Percentiles rank a stretch among this genome's conserved stretches.
These are phyloP conservation scores for Osmozyma mogii DNA, from an alignment of 805 yeast genomes.

Conservation along the genomic window DNA sequence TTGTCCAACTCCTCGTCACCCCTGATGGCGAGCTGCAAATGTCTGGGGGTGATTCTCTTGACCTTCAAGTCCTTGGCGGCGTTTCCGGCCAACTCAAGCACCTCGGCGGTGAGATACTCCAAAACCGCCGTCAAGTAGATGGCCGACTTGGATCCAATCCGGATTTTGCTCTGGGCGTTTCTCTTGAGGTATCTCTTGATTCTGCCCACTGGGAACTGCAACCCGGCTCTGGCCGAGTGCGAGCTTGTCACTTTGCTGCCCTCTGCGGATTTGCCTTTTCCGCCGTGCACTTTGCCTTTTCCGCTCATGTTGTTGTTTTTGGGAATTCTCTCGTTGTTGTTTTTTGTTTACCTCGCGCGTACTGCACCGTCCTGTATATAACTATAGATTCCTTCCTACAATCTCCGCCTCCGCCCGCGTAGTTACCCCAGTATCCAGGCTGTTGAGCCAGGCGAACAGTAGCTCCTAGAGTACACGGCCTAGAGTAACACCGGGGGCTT, in stretches of 20 bases:
- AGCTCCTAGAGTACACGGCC: too few species aligned
- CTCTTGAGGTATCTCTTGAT: slow-evolving; percentile 84
- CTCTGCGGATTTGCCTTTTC: slow-evolving; percentile 86
- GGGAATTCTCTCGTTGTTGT: too few species aligned
- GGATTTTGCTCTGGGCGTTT: slow-evolving; percentile 72
- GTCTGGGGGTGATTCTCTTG: slow-evolving; percentile 26
- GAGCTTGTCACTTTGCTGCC: slow-evolving; percentile 68
- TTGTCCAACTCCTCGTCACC: slow-evolving; percentile 26
- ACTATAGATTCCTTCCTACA: too few species aligned
- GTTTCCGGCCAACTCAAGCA: slow-evolving; percentile 25
- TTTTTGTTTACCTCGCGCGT: too few species aligned
- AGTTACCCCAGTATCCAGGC: too few species aligned
- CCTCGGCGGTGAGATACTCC: slow-evolving; percentile 25
- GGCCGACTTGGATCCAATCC: slow-evolving; percentile 86
- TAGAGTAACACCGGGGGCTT: too few species aligned
- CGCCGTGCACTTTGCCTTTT: slow-evolving; percentile 89
- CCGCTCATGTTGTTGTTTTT: slow-evolving; percentile 51
- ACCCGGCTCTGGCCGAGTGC: slow-evolving; percentile 90
- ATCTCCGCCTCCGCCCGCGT: too few species aligned
- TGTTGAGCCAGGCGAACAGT: too few species aligned
- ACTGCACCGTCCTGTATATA: too few species aligned
- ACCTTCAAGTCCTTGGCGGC: slow-evolving; percentile 27
- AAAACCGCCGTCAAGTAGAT: slow-evolving; percentile 32
- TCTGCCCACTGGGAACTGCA: slow-evolving; percentile 98
- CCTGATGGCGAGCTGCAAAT: slow-evolving; percentile 25